Percentiles rank a stretch among this genome's conserved stretches.
phyloP scores from a whole-genome alignment of 768 basidiomycete genomes.

The Amanita fuliginea region DNA sequence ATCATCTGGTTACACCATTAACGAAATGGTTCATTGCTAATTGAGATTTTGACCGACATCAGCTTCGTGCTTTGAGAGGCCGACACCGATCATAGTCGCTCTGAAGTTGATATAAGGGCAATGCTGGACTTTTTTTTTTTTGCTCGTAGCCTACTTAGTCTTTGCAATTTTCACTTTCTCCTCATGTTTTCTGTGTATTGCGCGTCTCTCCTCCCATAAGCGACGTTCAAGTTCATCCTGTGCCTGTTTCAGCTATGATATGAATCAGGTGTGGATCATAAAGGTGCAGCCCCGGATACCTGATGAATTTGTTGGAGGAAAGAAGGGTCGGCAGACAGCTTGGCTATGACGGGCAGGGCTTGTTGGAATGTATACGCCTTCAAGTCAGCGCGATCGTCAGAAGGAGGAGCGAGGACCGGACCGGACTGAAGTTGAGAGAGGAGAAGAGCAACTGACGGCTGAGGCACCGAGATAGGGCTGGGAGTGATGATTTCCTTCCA shows the following conservation, averaged over 20 bases:
- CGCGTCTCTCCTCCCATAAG: conserved; percentile 56
- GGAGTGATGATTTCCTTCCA: conserved; percentile 41
- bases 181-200: conserved; percentile 54
- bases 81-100: conserved; percentile 53
- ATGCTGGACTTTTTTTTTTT: conserved; percentile 5
- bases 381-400: conserved; percentile 23
- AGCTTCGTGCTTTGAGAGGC: conserved; percentile 59
- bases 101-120: conserved; percentile 23
- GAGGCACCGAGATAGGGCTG: conserved; percentile 1
- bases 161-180: conserved; percentile 59
- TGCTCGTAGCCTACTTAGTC: conserved; percentile 41
- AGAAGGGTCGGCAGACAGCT: conserved; percentile 39
- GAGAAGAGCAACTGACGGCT: conserved; percentile 41
- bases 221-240: conserved; percentile 60
- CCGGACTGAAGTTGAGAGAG: conserved; percentile 44
- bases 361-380: conserved; percentile 55
- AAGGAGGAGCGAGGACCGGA: background rate
- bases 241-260: conserved; percentile 51
- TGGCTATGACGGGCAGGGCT: conserved; percentile 53
- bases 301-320: conserved; percentile 40
- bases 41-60: conserved; percentile 30
- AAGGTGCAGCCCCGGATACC: conserved; percentile 21
- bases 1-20: conserved; percentile 39
- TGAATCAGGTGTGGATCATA: background rate
- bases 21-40: background rate